Conservation (phyloP, 2,329 filamentous ascomycete species). For the Orbilia ellipsospora region DNA sequence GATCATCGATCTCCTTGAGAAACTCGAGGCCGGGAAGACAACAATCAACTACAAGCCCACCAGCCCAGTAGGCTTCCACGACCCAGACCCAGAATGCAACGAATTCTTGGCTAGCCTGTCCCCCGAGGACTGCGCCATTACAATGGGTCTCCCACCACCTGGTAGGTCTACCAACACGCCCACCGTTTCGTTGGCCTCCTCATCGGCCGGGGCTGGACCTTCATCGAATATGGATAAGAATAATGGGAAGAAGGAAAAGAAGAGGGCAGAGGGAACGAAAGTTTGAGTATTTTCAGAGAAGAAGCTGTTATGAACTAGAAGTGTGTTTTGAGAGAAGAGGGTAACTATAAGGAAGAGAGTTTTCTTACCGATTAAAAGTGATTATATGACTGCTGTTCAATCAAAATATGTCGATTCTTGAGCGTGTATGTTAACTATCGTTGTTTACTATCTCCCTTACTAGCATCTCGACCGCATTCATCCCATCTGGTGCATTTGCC, state of each 20-base stretch:
- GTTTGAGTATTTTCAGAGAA: not conserved
- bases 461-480: no score
- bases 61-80: conserved; percentile 32
- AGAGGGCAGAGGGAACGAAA: not conserved
- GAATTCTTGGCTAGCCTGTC: conserved; percentile 20
- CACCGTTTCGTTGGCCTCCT: not conserved
- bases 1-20: conserved; percentile 18
- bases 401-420: no score
- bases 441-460: no score
- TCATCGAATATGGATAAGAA: not conserved
- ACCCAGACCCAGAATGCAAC: conserved; percentile 32
- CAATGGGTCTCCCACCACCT: not conserved
- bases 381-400: no score
- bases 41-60: conserved; percentile 31
- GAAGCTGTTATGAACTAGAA: not conserved
- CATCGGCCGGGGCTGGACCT: no score
- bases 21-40: conserved; percentile 28
- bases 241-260: not conserved
- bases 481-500: no score
- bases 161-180: not conserved
- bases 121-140: conserved; percentile 11
- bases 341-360: no score
- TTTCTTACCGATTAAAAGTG: no score
- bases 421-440: no score
- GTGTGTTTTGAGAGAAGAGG: not conserved